A percentile compares a stretch with the other conserved stretches of the same genome.
These are phyloP conservation scores for Blastobotrys muscicola DNA, from an alignment of 805 yeast genomes.

Conservation along the genomic window DNA sequence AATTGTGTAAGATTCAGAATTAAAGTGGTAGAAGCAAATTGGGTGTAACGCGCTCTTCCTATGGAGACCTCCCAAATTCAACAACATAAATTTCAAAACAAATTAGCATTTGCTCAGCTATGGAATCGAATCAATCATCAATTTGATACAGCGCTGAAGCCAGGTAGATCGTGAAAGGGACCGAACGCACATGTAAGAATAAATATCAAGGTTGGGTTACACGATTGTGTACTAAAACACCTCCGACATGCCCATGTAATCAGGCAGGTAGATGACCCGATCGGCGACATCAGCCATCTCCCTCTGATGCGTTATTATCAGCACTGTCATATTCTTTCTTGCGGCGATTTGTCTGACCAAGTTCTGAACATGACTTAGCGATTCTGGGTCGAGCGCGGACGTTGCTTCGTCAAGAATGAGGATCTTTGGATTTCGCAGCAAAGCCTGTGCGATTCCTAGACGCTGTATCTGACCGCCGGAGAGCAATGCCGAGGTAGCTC, in stretches of 20 bases:
- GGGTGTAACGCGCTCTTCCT: too few relatives aligned
- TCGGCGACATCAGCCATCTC: constrained; percentile 56
- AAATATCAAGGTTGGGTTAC: too few relatives aligned
- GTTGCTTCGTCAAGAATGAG: constrained; percentile 80
- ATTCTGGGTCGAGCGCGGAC: constrained; percentile 68
- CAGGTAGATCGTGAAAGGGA: too few relatives aligned
- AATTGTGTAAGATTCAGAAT: background rate
- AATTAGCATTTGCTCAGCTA: too few relatives aligned
- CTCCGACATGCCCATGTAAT: background rate
- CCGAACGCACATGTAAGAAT: too few relatives aligned
- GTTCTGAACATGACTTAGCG: constrained; percentile 40
- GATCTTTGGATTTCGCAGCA: constrained; percentile 57
- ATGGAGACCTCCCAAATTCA: too few relatives aligned
- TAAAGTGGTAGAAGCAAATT: too few relatives aligned
- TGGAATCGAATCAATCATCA: too few relatives aligned
- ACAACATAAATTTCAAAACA: too few relatives aligned
- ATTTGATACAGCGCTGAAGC: too few relatives aligned
- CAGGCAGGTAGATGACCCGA: constrained; percentile 29
- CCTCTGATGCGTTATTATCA: constrained; percentile 67
- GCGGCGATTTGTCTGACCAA: constrained; percentile 34
- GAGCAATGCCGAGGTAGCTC: constrained; percentile 35
- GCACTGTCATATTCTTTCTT: constrained; percentile 35
- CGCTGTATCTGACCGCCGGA: constrained; percentile 93
- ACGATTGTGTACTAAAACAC: background rate
- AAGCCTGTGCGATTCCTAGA: constrained; percentile 72